These are phyloP conservation scores for Pythium angustatum DNA, from an alignment of 352 stramenopile genomes.

Conservation along the genomic window DNA sequence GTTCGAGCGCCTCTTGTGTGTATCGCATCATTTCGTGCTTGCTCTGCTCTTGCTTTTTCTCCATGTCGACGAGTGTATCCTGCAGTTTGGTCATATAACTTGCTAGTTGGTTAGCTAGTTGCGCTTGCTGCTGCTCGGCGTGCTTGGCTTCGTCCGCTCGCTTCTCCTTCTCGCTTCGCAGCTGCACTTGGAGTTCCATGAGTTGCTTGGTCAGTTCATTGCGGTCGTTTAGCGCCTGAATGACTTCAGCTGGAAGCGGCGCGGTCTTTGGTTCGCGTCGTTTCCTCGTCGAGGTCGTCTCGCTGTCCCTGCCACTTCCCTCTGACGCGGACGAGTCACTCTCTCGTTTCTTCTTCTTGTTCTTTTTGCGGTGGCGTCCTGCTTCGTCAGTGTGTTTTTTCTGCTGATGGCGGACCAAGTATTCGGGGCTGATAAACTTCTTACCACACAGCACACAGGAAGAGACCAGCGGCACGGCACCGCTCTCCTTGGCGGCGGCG, in stretches of 20 bases:
- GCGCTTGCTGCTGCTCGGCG: slow-evolving; percentile 50
- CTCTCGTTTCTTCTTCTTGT: slow-evolving; percentile 31
- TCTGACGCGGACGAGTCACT: slow-evolving; percentile 1
- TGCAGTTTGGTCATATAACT: slow-evolving; percentile 68
- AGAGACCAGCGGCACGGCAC: slow-evolving; percentile 23
- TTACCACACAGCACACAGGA: slow-evolving; percentile 74
- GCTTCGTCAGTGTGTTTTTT: slow-evolving; percentile 43
- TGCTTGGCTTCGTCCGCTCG: slow-evolving; percentile 46
- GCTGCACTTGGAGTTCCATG: slow-evolving; percentile 53
- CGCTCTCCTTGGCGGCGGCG: slow-evolving; percentile 42
- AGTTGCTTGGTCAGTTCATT: slow-evolving; percentile 63
- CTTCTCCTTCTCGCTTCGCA: slow-evolving; percentile 49
- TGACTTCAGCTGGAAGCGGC: slow-evolving; percentile 33
- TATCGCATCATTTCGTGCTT: slow-evolving; percentile 70
- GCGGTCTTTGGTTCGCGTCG: slow-evolving; percentile 27
- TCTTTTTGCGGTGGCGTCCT: slow-evolving; percentile 8
- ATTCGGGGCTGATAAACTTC: slow-evolving; percentile 72
- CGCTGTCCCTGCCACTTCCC: slow-evolving; percentile 1
- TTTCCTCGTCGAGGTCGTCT: slow-evolving; percentile 17
- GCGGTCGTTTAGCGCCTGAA: slow-evolving; percentile 54
- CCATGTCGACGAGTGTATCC: slow-evolving; percentile 55
- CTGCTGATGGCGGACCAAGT: slow-evolving; percentile 69
- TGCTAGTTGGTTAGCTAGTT: slow-evolving; percentile 51
- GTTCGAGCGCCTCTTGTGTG: slow-evolving; percentile 53
- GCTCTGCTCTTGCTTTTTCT: slow-evolving; percentile 58